Percentiles rank a stretch among this genome's conserved stretches.
Conservation (phyloP, 1,139 yeast species). For the Saccharomyces hybrid region DNA sequence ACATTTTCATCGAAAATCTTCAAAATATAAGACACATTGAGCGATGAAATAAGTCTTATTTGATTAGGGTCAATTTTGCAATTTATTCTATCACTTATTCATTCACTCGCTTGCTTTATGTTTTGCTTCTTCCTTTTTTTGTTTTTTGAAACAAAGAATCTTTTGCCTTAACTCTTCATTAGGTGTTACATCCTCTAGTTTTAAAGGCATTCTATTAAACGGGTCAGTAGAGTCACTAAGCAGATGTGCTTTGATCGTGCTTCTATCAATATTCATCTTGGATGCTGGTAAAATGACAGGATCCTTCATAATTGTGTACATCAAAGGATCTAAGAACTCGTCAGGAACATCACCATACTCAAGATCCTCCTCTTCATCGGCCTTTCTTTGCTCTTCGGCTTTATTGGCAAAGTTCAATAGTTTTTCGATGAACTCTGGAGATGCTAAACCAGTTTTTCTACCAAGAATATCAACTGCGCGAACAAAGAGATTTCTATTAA, state of each 20-base stretch:
- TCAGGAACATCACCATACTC: constrained; percentile 94
- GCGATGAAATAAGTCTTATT: not conserved
- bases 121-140: constrained; percentile 29
- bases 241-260: constrained; percentile 89
- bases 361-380: constrained; percentile 73
- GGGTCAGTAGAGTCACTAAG: constrained; percentile 96
- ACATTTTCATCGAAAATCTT: not conserved
- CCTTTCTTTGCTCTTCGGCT: constrained; percentile 54
- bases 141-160: constrained; percentile 51
- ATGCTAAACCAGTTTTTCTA: constrained; percentile 44
- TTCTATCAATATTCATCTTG: constrained; percentile 73
- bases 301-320: constrained; percentile 92
- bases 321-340: constrained; percentile 91
- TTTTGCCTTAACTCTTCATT: constrained; percentile 56
- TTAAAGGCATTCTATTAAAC: constrained; percentile 86
- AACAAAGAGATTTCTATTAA: constrained; percentile 53
- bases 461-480: constrained; percentile 63
- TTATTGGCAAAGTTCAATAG: constrained; percentile 51
- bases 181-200: constrained; percentile 78
- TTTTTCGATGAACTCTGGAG: constrained; percentile 45
- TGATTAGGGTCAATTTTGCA: not conserved
- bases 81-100: not conserved
- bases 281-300: constrained; percentile 91
- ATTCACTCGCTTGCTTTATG: not conserved
- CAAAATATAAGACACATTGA: not conserved